phyloP scores from a whole-genome alignment of 2,329 filamentous ascomycete genomes.

The Aotearoamyces nothofagi region DNA sequence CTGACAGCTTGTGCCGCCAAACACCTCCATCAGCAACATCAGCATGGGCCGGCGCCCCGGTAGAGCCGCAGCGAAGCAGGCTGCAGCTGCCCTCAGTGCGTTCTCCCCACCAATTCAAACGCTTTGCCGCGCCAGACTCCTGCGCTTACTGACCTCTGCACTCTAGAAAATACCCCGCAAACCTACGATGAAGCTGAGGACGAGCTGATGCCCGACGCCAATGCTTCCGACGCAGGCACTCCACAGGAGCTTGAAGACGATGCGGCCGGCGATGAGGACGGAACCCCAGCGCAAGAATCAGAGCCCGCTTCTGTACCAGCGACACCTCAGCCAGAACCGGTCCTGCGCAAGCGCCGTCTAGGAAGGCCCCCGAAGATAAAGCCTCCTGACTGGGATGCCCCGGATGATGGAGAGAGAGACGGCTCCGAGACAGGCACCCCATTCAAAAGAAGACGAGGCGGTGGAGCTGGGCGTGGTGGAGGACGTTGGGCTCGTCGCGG shows the following conservation, averaged over 20 bases:
- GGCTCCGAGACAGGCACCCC: slow-evolving; percentile 29
- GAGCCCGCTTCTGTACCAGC: slow-evolving; percentile 26
- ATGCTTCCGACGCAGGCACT: slow-evolving; percentile 14
- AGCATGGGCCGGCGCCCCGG: slow-evolving; percentile 34
- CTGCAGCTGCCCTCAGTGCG: slow-evolving; percentile 36
- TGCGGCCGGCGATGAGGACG: slow-evolving; percentile 29
- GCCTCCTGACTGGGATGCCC: slow-evolving; percentile 60
- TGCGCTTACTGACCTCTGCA: slow-evolving; percentile 4
- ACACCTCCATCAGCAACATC: too few relatives aligned
- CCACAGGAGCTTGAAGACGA: slow-evolving; percentile 22
- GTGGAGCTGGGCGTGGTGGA: slow-evolving; percentile 33
- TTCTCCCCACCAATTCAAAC: slow-evolving; percentile 9
- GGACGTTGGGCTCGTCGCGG: slow-evolving; percentile 54
- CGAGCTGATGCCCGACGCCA: slow-evolving; percentile 27
- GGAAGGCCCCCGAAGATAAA: slow-evolving; percentile 77
- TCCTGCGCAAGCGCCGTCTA: slow-evolving; percentile 59
- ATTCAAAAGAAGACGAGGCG: slow-evolving; percentile 47
- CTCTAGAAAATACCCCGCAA: slow-evolving; percentile 35
- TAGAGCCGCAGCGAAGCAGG: slow-evolving; percentile 36
- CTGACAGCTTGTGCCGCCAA: too few relatives aligned
- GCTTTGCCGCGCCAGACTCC: slow-evolving; percentile 5
- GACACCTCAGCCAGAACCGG: slow-evolving; percentile 27
- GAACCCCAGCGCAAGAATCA: slow-evolving; percentile 28
- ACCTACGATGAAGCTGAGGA: slow-evolving; percentile 29
- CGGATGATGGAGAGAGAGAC: slow-evolving; percentile 27